Evolutionary conservation across 2,329 filamentous ascomycete species (phyloP), one percentile per base, ranked within the genome.

Genomic region (Aspergillus persii): DNA sequence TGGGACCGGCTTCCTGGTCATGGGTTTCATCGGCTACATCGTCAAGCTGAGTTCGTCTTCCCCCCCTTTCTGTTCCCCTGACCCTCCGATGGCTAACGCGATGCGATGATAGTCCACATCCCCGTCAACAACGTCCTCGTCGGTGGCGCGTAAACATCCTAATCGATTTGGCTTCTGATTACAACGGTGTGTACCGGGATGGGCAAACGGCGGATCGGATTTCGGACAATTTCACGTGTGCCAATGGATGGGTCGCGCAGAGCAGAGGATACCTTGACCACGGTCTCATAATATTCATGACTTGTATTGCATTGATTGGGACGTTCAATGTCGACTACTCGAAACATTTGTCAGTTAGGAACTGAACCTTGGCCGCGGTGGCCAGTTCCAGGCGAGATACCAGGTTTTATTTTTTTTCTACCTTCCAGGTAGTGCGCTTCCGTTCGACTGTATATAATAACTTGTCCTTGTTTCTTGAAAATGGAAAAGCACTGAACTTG

Each of bases 1-100:
- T 54, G 83, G 83, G 64, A 82, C 84, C 70, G 83, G 83, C 2
- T 86, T 86, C 73, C 71, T 86, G 56, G 82, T 86, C 62, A 86
- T 86, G 83, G 74, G 63, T 11, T 73, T 81, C 53, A 85, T 85
- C 66, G 83, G 83, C 61, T 86, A 85, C 73, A 78, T 86, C 57
- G 82, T 86, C 64, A 85, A 86, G 76, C 74, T 86, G 73, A 85
- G 83, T 85, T 69, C 64, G 81, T 76, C 27, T 18, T 49, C 46
- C 53, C 46, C 56, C 9, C 31, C 1, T 36, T 15, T 33, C 7
- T 3, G 29, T 23, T 3, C 27, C 23, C 29, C 5, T 18, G 5
- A 29, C 11, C 49, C 54, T 39, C 36, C 15, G 18, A 9, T 31
- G 36, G 49, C 66, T 71, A 62, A 71, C 53, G 18, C 27, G 9